phyloP scores from a whole-genome alignment of 768 basidiomycete species.

The Mycena kentingensis region DNA sequence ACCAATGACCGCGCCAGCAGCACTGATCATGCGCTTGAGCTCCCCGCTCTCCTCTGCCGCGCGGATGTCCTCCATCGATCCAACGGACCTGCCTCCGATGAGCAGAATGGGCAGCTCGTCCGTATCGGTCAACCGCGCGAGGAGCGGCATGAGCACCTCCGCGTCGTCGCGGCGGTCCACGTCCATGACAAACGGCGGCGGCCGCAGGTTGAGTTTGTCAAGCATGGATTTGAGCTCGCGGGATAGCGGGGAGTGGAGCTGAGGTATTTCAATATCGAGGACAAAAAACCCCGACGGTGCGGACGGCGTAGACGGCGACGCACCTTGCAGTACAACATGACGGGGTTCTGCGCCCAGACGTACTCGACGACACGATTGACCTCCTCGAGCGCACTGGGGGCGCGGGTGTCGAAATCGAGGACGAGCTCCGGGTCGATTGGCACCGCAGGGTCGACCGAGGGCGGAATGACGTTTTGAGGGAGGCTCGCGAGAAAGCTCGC shows the following conservation, averaged over 20 bases:
- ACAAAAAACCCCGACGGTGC: conserved; percentile 6
- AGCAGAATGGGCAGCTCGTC: conserved; percentile 66
- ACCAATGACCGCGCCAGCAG: conserved; percentile 61
- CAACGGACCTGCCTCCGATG: conserved; percentile 62
- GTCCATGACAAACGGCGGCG: conserved; percentile 67
- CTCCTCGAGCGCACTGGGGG: conserved; percentile 60
- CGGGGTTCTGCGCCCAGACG: conserved; percentile 73
- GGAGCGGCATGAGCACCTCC: conserved; percentile 59
- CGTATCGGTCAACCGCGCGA: conserved; percentile 59
- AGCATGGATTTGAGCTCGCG: conserved; percentile 69
- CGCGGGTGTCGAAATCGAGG: conserved; percentile 80
- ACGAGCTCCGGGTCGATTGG: conserved; percentile 82
- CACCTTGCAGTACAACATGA: conserved; percentile 77
- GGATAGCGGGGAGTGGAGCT: conserved; percentile 66
- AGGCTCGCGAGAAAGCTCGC: conserved; percentile 73
- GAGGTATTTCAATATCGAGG: conserved; percentile 5
- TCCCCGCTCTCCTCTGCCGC: conserved; percentile 51
- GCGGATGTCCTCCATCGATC: conserved; percentile 53
- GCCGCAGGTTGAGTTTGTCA: conserved; percentile 54
- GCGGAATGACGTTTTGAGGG: conserved; percentile 74
- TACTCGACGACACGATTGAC: conserved; percentile 59
- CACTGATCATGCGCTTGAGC: conserved; percentile 48
- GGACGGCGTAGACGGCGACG: conserved; percentile 17
- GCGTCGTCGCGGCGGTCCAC: conserved; percentile 75
- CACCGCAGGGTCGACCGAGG: conserved; percentile 56